These are phyloP conservation scores for Mycena filopes DNA, from an alignment of 768 basidiomycete genomes.

Conservation along the genomic window DNA sequence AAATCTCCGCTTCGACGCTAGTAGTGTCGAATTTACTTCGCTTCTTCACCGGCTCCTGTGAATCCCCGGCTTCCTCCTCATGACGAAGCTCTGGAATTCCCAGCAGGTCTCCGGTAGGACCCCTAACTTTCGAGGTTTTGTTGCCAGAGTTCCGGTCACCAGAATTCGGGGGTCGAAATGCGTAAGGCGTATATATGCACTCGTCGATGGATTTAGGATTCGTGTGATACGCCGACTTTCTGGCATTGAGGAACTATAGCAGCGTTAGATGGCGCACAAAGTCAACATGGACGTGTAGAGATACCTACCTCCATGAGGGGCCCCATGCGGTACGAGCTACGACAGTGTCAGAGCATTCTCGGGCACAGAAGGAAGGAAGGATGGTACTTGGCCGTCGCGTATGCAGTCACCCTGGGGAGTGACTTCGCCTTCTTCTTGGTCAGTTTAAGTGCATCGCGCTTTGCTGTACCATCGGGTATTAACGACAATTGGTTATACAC, in stretches of 20 bases:
- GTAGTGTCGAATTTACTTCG: conserved; percentile 75
- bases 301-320: conserved; percentile 72
- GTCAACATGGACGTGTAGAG: neutral
- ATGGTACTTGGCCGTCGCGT: conserved; percentile 89
- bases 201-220: conserved; percentile 91
- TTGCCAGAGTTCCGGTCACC: conserved; percentile 14
- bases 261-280: neutral
- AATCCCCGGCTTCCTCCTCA: conserved; percentile 44
- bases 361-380: neutral
- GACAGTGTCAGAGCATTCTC: conserved; percentile 3
- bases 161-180: conserved; percentile 45
- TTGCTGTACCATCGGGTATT: conserved; percentile 94
- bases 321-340: conserved; percentile 87
- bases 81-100: conserved; percentile 77
- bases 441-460: conserved; percentile 87
- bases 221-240: conserved; percentile 84
- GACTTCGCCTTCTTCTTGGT: conserved; percentile 96
- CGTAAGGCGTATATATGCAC: conserved; percentile 93
- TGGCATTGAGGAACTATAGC: conserved; percentile 78
- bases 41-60: conserved; percentile 55
- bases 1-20: conserved; percentile 85
- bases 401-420: conserved; percentile 93
- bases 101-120: conserved; percentile 75
- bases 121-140: conserved; percentile 12
- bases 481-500: conserved; percentile 95